phyloP scores from a whole-genome alignment of 352 stramenopile species.

The Phytophthora macrochlamydospora region DNA sequence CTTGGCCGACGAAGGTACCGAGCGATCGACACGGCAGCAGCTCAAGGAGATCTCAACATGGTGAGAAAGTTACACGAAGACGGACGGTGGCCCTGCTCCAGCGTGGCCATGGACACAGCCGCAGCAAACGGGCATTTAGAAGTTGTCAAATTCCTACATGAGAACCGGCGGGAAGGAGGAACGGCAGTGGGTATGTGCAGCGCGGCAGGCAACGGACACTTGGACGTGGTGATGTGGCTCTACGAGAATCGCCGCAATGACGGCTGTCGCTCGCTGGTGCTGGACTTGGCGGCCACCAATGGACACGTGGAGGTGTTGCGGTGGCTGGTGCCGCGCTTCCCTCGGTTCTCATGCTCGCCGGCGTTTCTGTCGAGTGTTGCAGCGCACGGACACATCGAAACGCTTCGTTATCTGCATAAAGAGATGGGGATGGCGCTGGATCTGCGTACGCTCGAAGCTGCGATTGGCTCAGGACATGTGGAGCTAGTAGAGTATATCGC shows the following conservation, averaged over 20 bases:
- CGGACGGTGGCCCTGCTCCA: slow-evolving; percentile 39
- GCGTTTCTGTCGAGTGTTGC: slow-evolving; percentile 40
- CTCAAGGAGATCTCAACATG: slow-evolving; percentile 38
- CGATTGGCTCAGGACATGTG: slow-evolving; percentile 38
- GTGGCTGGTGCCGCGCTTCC: slow-evolving; percentile 44
- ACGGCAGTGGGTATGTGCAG: slow-evolving; percentile 43
- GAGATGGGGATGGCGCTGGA: slow-evolving; percentile 34
- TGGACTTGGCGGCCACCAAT: slow-evolving; percentile 54
- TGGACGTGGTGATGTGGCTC: slow-evolving; percentile 43
- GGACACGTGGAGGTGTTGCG: slow-evolving; percentile 50
- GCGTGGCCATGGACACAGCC: slow-evolving; percentile 44
- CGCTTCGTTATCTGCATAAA: slow-evolving; percentile 37
- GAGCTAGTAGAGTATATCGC: slow-evolving; percentile 39
- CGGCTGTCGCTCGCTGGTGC: slow-evolving; percentile 41
- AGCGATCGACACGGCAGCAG: slow-evolving; percentile 39
- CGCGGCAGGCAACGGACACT: slow-evolving; percentile 44
- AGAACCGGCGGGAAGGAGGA: slow-evolving; percentile 43
- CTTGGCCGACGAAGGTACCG: slow-evolving; percentile 23
- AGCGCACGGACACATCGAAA: slow-evolving; percentile 39
- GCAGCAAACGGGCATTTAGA: slow-evolving; percentile 44
- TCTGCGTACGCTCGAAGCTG: slow-evolving; percentile 34
- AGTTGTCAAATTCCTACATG: slow-evolving; percentile 45
- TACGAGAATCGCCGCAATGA: slow-evolving; percentile 37
- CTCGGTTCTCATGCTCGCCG: slow-evolving; percentile 37
- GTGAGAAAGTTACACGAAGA: slow-evolving; percentile 40